Evolutionary conservation across 495 filamentous ascomycete genomes (phyloP).

Genomic region (Copromyces sp.): DNA sequence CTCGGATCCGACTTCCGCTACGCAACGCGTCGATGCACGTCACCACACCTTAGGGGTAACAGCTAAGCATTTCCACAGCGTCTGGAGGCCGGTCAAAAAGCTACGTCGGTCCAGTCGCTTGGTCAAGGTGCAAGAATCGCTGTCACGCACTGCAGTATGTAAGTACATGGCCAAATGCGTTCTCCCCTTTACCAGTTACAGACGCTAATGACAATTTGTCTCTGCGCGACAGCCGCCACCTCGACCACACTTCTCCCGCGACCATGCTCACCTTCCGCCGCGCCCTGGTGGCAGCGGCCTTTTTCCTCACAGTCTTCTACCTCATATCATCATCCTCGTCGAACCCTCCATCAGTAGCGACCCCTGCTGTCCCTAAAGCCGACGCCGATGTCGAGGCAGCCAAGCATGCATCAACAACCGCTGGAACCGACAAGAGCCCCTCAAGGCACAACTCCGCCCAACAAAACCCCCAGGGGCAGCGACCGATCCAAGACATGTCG

Average conservation of each 20-base stretch:
- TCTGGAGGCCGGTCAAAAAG: not conserved
- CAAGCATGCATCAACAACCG: conserved; percentile 16
- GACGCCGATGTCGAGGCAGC: conserved; percentile 10
- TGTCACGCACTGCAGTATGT: not conserved
- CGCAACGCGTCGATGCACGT: not conserved
- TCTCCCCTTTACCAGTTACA: not conserved
- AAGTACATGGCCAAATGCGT: not conserved
- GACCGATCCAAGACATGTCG: conserved; percentile 41
- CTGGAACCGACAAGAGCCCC: conserved; percentile 5
- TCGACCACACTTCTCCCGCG: not conserved
- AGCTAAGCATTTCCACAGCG: not conserved
- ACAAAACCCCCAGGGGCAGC: conserved; percentile 24
- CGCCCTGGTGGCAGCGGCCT: conserved; percentile 56
- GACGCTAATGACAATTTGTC: not conserved
- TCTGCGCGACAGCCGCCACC: conserved; percentile 1
- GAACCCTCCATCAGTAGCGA: conserved; percentile 7
- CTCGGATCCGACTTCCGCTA: not conserved
- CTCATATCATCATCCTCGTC: conserved; percentile 48
- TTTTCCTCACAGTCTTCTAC: conserved; percentile 59
- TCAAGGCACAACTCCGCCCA: conserved; percentile 14
- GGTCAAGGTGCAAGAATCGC: not conserved
- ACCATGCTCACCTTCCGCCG: conserved; percentile 58
- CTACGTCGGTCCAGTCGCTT: not conserved
- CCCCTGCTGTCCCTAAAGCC: conserved; percentile 13
- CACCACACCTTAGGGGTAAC: not conserved